Evolutionary conservation across 1,284 basidiomycete genomes (phyloP).

Genomic region (Ustilago tritici): DNA sequence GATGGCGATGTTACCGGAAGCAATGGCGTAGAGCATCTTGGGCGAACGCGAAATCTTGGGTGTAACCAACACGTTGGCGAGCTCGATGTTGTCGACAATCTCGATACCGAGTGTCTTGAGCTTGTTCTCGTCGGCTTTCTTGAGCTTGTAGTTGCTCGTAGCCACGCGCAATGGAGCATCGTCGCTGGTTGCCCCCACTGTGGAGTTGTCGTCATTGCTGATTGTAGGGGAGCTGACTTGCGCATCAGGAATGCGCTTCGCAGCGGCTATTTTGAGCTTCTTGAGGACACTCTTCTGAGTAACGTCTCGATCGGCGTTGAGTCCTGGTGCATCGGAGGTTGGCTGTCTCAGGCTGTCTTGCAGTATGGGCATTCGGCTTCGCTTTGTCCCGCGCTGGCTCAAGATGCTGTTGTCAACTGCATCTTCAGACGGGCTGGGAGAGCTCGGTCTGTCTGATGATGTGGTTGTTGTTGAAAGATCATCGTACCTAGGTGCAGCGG

Average conservation of each 20-base stretch:
- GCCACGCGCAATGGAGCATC: constrained; percentile 18
- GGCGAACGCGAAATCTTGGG: constrained; percentile 41
- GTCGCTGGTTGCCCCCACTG: neutral
- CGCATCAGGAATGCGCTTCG: neutral
- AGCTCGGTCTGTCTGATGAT: constrained; percentile 31
- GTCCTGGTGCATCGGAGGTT: neutral
- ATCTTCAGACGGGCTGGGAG: constrained; percentile 11
- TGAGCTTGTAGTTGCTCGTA: constrained; percentile 42
- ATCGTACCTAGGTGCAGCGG: constrained; percentile 11
- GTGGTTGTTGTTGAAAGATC: constrained; percentile 18
- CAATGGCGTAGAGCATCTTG: constrained; percentile 52
- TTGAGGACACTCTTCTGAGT: constrained; percentile 11
- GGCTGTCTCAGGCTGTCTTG: constrained; percentile 26
- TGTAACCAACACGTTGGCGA: constrained; percentile 45
- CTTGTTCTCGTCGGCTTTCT: constrained; percentile 31
- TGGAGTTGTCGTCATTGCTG: neutral
- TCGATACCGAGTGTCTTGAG: constrained; percentile 32
- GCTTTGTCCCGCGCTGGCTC: constrained; percentile 26
- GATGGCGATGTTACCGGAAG: constrained; percentile 29
- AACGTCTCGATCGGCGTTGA: constrained; percentile 3
- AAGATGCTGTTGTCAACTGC: neutral
- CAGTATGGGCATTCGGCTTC: constrained; percentile 20
- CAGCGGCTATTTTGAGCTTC: constrained; percentile 5
- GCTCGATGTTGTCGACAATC: constrained; percentile 37
- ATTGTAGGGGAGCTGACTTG: neutral